phyloP scores from a whole-genome alignment of 2,329 filamentous ascomycete species.

The Aspergillus flavus region DNA sequence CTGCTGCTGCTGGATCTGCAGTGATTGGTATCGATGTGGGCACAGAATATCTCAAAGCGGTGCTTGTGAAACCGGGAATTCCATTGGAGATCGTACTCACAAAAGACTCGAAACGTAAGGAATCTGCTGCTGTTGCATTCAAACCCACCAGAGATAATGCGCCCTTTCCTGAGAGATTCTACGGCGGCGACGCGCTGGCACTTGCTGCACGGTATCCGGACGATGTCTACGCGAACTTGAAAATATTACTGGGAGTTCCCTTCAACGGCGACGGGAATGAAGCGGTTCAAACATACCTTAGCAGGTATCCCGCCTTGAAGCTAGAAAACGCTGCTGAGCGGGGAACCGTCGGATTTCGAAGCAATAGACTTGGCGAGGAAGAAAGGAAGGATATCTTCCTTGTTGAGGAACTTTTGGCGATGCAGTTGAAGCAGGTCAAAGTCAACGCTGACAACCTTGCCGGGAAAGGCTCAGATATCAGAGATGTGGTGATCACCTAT shows the following conservation, averaged over 20 bases:
- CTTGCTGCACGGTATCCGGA: constrained; percentile 84
- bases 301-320: constrained; percentile 76
- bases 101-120: constrained; percentile 97
- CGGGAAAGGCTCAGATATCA: constrained; percentile 71
- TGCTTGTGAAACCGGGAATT: constrained; percentile 92
- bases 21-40: constrained; percentile 93
- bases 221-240: constrained; percentile 94
- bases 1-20: constrained; percentile 67
- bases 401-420: constrained; percentile 91
- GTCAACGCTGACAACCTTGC: constrained; percentile 84
- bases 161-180: constrained; percentile 82
- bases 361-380: constrained; percentile 65
- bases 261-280: constrained; percentile 44
- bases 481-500: constrained; percentile 84
- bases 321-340: constrained; percentile 60
- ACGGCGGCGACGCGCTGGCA: constrained; percentile 88
- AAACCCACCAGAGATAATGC: constrained; percentile 75
- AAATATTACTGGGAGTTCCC: constrained; percentile 79
- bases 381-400: constrained; percentile 66
- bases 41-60: constrained; percentile 95
- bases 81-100: constrained; percentile 97
- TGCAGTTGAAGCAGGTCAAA: constrained; percentile 91
- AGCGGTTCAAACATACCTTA: constrained; percentile 69
- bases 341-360: constrained; percentile 80
- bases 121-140: constrained; percentile 87